These are phyloP conservation scores for Nothophaeocryptopus gaeumannii DNA, from an alignment of 2,329 filamentous ascomycete species.

Conservation along the genomic window DNA sequence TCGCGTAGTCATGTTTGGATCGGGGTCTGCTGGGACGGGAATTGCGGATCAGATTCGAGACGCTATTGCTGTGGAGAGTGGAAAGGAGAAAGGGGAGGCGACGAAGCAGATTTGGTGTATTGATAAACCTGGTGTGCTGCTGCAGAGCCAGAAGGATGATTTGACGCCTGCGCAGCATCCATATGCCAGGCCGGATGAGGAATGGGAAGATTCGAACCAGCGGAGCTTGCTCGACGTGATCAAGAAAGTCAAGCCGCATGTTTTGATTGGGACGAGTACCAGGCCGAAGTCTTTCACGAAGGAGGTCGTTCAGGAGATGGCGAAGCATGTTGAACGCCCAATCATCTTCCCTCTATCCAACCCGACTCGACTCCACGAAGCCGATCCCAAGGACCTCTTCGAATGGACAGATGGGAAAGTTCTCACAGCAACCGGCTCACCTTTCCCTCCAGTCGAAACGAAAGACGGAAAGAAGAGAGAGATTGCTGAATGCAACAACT, in stretches of 20 bases:
- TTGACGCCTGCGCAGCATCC: constrained; percentile 65
- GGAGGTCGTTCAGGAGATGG: constrained; percentile 72
- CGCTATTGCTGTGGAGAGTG: constrained; percentile 68
- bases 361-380: constrained; percentile 80
- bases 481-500: constrained; percentile 84
- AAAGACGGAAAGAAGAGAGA: constrained; percentile 55
- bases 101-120: constrained; percentile 72
- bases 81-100: constrained; percentile 67
- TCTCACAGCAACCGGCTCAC: constrained; percentile 78
- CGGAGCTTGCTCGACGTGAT: constrained; percentile 65
- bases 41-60: constrained; percentile 83
- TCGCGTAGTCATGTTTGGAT: constrained; percentile 72
- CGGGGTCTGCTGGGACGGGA: constrained; percentile 77
- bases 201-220: constrained; percentile 60
- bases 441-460: constrained; percentile 68
- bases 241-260: constrained; percentile 70
- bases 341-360: constrained; percentile 87
- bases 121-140: constrained; percentile 71
- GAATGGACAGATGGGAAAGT: constrained; percentile 75
- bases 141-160: constrained; percentile 58
- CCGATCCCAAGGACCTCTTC: constrained; percentile 70
- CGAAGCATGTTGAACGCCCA: constrained; percentile 67
- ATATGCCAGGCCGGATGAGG: constrained; percentile 63
- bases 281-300: constrained; percentile 73
- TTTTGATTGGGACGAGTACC: constrained; percentile 81